Percentiles rank a stretch among this genome's conserved stretches.
These are phyloP conservation scores for Dendrobium huoshanense DNA, from an alignment of 106 monocot genomes.

Conservation along the genomic window DNA sequence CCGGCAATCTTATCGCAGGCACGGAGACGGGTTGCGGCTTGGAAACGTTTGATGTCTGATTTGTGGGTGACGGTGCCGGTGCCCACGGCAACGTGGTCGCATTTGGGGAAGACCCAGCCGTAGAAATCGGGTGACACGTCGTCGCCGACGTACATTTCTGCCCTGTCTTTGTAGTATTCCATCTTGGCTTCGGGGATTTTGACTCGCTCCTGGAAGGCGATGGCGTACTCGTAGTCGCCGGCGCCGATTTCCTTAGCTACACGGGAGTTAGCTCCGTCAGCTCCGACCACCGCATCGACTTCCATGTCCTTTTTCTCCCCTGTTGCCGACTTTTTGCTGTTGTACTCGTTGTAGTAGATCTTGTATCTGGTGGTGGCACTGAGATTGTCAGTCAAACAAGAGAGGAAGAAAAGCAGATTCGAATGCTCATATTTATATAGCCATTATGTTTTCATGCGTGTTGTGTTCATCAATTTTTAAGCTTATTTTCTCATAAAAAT, in stretches of 20 bases:
- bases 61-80: constrained; percentile 97
- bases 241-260: constrained; percentile 91
- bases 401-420: too few relatives aligned
- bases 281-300: constrained; percentile 71
- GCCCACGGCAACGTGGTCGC: constrained; percentile 94
- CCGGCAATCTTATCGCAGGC: constrained; percentile 80
- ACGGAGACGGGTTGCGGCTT: constrained; percentile 77
- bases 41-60: constrained; percentile 86
- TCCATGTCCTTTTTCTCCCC: constrained; percentile 36
- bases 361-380: constrained; percentile 17
- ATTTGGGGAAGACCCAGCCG: constrained; percentile 98
- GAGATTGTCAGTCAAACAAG: too few relatives aligned
- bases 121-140: constrained; percentile 98
- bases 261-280: constrained; percentile 85
- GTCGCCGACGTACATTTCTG: constrained; percentile 93
- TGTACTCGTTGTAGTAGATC: constrained; percentile 52
- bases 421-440: too few relatives aligned
- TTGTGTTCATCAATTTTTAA: too few relatives aligned
- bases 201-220: constrained; percentile 72
- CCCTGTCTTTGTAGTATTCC: constrained; percentile 63
- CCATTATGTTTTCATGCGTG: too few relatives aligned
- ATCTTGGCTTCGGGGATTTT: constrained; percentile 62
- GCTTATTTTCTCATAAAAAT: too few relatives aligned
- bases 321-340: constrained; percentile 1
- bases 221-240: constrained; percentile 87